Evolutionary conservation across 1,139 yeast species (phyloP), one percentile per base, ranked within the genome.

Genomic region (Kodamaea sp.): DNA sequence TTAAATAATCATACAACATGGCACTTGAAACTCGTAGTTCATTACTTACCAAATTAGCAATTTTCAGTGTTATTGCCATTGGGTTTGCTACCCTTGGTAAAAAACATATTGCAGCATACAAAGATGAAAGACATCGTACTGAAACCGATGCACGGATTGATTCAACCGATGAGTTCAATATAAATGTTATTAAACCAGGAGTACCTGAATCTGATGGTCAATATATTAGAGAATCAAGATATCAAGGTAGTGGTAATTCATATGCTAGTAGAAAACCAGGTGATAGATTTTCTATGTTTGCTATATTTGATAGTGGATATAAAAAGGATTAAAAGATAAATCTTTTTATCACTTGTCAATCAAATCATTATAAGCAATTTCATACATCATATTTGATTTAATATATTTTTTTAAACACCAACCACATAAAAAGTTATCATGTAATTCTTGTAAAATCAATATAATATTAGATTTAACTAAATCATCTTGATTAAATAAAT

Each of bases 241-340:
- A 73, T 53, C 84, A 80, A 47, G 90, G 88, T 5, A 70, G 81
- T 1, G 87, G 87, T 1, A 63, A 65, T 35, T 74, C 86, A 35
- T 81, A 80, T 64, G 47, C 74, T 62, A 65, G 77, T 27, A 59
- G 81, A 44, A 67, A 67, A 40, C 66, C 69, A 8, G 62, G 62
- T 5, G 60, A 70, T 43, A 54, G 70, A 38, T 60, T 70, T 34
- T 58, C 69, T 8, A 54, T 68, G 54, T 62, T 59, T 52, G 54
- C 60, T 28, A 49, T 67, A 8, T 55, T 68, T 37, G 59, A 26
- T 9, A 9, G 28, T 26, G 28, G 28, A 26, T 26, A 26, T 9
- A 26, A 10, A 26, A 10, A 26, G 4, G 10, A 26, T 11, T 29
- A 29, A 30, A 30, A 10, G 5, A 30, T 9, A 28, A 10, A 28